These are phyloP conservation scores for Beauveria australis DNA, from an alignment of 2,329 filamentous ascomycete genomes.

Conservation along the genomic window DNA sequence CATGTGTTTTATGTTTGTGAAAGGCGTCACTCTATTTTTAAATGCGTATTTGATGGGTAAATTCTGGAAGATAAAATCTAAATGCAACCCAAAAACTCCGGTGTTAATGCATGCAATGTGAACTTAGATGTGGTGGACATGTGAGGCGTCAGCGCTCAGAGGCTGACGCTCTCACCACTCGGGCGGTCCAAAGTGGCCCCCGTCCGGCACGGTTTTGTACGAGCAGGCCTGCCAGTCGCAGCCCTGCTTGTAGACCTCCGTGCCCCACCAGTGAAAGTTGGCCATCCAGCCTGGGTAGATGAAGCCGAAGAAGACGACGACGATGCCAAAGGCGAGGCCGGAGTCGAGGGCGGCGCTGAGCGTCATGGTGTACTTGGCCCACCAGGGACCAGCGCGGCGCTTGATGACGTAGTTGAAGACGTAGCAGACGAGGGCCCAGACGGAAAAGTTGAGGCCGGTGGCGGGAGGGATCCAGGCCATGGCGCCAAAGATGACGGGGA, in stretches of 20 bases:
- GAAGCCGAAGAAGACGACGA: slow-evolving; percentile 79
- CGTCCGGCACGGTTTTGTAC: slow-evolving; percentile 55
- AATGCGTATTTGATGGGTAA: background rate
- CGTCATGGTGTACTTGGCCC: slow-evolving; percentile 89
- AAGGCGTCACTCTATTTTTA: background rate
- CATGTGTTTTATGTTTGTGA: background rate
- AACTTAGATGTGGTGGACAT: too few relatives aligned
- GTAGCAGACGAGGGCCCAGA: slow-evolving; percentile 80
- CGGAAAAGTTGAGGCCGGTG: slow-evolving; percentile 77
- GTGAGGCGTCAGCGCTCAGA: background rate
- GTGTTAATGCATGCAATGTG: background rate
- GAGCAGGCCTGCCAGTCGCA: slow-evolving; percentile 80
- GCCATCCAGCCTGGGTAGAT: slow-evolving; percentile 72
- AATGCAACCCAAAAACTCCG: background rate
- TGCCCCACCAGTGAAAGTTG: slow-evolving; percentile 79
- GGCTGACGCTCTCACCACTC: slow-evolving; percentile 35
- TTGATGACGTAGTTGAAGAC: slow-evolving; percentile 73
- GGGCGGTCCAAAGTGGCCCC: slow-evolving; percentile 58
- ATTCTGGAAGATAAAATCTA: background rate
- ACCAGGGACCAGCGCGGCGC: slow-evolving; percentile 65
- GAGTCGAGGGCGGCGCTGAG: slow-evolving; percentile 76
- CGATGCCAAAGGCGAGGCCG: slow-evolving; percentile 71
- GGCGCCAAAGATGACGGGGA: slow-evolving; percentile 75
- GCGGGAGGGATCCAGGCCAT: slow-evolving; percentile 83
- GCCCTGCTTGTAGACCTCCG: slow-evolving; percentile 73